phyloP scores from a whole-genome alignment of 805 yeast species.

The Debaryomyces maramus region DNA sequence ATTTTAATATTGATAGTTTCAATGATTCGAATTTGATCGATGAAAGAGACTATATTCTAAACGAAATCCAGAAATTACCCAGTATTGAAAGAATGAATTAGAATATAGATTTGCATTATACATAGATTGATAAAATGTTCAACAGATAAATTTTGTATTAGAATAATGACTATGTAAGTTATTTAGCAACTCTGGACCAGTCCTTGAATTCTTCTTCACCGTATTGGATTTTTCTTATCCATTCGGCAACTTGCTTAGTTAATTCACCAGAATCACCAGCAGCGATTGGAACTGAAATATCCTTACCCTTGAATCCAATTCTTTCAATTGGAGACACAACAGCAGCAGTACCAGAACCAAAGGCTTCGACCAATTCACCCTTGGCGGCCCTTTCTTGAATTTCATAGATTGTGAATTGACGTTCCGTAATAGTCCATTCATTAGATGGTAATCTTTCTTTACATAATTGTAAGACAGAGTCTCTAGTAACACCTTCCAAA shows the following conservation, averaged over 20 bases:
- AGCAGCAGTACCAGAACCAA: conserved; percentile 98
- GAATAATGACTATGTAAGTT: conserved; percentile 4
- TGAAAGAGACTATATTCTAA: conserved; percentile 78
- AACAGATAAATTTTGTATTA: not conserved
- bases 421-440: conserved; percentile 84
- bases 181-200: conserved; percentile 47
- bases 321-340: conserved; percentile 90
- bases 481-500: conserved; percentile 95
- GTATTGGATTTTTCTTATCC: conserved; percentile 91
- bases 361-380: conserved; percentile 90
- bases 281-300: conserved; percentile 74
- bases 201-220: conserved; percentile 69
- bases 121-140: too few species aligned
- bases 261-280: conserved; percentile 82
- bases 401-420: conserved; percentile 79
- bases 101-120: not conserved
- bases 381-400: conserved; percentile 72
- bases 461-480: conserved; percentile 75
- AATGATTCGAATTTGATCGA: conserved; percentile 69
- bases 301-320: conserved; percentile 76
- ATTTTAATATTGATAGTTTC: conserved; percentile 60
- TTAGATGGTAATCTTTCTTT: conserved; percentile 69
- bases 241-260: conserved; percentile 72
- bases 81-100: conserved; percentile 43
- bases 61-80: conserved; percentile 71